These are phyloP conservation scores for Falciphora oryzae DNA, from an alignment of 2,329 filamentous ascomycete species.

Conservation along the genomic window DNA sequence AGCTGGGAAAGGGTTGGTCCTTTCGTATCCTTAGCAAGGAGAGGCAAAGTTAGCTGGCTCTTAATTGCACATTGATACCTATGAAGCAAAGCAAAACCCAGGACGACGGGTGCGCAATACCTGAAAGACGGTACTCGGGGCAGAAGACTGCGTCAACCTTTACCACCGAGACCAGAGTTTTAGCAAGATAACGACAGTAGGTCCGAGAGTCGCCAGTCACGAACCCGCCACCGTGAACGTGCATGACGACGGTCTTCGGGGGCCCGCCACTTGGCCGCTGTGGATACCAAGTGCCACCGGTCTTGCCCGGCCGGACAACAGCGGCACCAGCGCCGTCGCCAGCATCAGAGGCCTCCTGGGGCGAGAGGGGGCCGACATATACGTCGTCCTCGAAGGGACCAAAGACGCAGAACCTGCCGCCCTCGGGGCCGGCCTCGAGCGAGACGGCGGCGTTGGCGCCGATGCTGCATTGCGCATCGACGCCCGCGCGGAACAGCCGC, in stretches of 20 bases:
- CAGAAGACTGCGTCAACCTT: slow-evolving; percentile 33
- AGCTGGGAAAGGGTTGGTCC: slow-evolving; percentile 39
- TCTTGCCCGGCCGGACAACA: slow-evolving; percentile 1
- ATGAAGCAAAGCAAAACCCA: not conserved
- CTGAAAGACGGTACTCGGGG: slow-evolving; percentile 42
- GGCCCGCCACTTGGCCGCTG: not conserved
- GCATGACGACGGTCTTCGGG: slow-evolving; percentile 30
- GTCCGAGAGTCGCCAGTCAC: slow-evolving; percentile 36
- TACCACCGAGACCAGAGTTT: slow-evolving; percentile 19
- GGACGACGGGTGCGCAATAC: not conserved
- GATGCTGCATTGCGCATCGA: slow-evolving; percentile 8
- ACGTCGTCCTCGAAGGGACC: slow-evolving; percentile 1
- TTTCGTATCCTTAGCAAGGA: slow-evolving; percentile 23
- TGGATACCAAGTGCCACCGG: slow-evolving; percentile 22
- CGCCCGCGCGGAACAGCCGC: slow-evolving; percentile 1
- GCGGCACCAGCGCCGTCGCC: no score
- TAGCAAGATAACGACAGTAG: slow-evolving; percentile 19
- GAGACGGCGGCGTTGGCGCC: slow-evolving; percentile 12
- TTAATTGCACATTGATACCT: no score
- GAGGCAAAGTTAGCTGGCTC: not conserved
- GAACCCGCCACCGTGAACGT: slow-evolving; percentile 44
- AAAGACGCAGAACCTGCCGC: not conserved
- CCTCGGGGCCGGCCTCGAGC: slow-evolving; percentile 12
- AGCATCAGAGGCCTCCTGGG: slow-evolving; percentile 4
- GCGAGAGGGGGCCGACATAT: slow-evolving; percentile 15